A percentile compares a stretch with the other conserved stretches of the same genome.
Conservation (phyloP, 306 rosid genomes). For the Lupinus albus region DNA sequence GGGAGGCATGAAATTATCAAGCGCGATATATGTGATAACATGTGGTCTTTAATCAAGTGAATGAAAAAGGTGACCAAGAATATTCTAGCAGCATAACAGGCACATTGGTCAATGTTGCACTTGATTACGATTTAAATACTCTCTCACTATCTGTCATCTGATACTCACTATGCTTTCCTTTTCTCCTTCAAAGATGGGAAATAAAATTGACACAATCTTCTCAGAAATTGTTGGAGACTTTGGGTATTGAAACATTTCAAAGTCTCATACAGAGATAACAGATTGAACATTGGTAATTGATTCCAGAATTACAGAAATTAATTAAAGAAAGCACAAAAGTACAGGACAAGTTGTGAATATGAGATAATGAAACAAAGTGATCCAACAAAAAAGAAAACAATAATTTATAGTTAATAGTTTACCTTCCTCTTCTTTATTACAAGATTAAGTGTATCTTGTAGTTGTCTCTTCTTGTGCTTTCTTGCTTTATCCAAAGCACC, state of each 20-base stretch:
- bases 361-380: constrained; percentile 1
- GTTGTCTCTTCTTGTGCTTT: constrained; percentile 97
- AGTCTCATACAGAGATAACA: constrained; percentile 7
- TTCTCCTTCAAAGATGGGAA: constrained; percentile 29
- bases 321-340: constrained; percentile 26
- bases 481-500: constrained; percentile 99
- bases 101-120: constrained; percentile 9
- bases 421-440: constrained; percentile 94
- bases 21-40: constrained; percentile 21
- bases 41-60: constrained; percentile 2
- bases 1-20: constrained; percentile 33
- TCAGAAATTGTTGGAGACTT: constrained; percentile 18
- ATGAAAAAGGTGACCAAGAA: constrained; percentile 11
- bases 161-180: constrained; percentile 21
- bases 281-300: constrained; percentile 19
- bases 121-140: constrained; percentile 25
- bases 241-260: constrained; percentile 19
- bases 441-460: constrained; percentile 90
- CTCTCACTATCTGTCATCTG: constrained; percentile 20
- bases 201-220: constrained; percentile 31
- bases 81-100: constrained; percentile 27
- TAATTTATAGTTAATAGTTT: constrained; percentile 8
- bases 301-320: constrained; percentile 36
- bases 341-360: constrained; percentile 20
- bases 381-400: constrained; percentile 29